Conservation (phyloP, 2,329 filamentous ascomycete genomes). For the Fusarium zealandicum region DNA sequence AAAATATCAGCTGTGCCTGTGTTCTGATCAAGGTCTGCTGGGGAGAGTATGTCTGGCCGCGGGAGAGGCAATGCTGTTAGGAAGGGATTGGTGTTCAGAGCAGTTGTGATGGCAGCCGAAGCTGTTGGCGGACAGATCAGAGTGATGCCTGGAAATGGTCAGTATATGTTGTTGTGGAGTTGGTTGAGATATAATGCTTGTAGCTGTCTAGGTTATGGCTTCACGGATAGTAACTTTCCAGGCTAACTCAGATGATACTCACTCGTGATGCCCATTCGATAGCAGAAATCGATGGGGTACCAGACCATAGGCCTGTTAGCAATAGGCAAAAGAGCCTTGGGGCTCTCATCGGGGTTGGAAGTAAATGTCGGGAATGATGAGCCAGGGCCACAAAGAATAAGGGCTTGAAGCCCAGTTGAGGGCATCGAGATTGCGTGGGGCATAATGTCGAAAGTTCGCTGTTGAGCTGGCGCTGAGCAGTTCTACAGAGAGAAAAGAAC, state of each 20-base stretch:
- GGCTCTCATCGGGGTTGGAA: conserved; percentile 78
- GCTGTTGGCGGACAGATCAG: conserved; percentile 71
- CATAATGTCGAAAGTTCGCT: conserved; percentile 56
- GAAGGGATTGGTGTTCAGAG: conserved; percentile 79
- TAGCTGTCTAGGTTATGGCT: neutral
- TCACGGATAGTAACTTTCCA: conserved; percentile 3
- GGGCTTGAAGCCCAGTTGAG: conserved; percentile 78
- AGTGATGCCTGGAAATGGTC: conserved; percentile 61
- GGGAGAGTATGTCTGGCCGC: conserved; percentile 78
- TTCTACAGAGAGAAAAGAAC: neutral
- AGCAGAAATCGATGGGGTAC: conserved; percentile 87
- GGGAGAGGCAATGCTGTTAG: conserved; percentile 77
- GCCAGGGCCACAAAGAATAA: conserved; percentile 84
- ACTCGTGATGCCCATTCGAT: conserved; percentile 80
- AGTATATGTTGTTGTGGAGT: conserved; percentile 21
- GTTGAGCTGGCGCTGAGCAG: conserved; percentile 3
- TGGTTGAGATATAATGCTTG: neutral
- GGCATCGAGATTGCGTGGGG: conserved; percentile 78
- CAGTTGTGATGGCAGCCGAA: conserved; percentile 69
- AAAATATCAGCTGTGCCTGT: conserved; percentile 91
- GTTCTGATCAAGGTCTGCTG: conserved; percentile 77
- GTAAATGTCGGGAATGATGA: conserved; percentile 85
- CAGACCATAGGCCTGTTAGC: conserved; percentile 89
- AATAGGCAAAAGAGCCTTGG: conserved; percentile 82
- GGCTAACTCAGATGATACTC: conserved; percentile 41